These are phyloP conservation scores for Edaphochlamys debaryana DNA, from an alignment of 139 green algal genomes.

Conservation along the genomic window DNA sequence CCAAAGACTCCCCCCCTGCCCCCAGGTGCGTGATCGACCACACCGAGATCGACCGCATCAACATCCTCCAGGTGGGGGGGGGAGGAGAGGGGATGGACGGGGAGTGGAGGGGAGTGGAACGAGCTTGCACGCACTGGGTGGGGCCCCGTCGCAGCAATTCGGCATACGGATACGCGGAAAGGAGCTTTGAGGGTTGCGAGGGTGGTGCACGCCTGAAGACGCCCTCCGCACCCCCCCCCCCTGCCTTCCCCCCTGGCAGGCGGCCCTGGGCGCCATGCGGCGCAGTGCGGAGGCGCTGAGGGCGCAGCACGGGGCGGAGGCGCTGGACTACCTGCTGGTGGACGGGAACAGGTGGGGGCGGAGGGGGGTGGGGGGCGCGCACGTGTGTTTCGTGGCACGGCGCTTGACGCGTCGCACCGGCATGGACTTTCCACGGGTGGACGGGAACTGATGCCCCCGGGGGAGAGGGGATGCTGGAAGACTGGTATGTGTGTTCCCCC, in stretches of 20 bases:
- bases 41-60: slow-evolving; percentile 86
- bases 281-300: slow-evolving; percentile 59
- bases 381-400: too few relatives aligned
- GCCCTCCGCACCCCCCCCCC: background rate
- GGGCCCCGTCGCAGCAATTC: too few relatives aligned
- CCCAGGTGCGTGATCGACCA: slow-evolving; percentile 75
- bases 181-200: too few relatives aligned
- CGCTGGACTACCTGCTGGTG: slow-evolving; percentile 74
- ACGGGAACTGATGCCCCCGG: too few relatives aligned
- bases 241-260: slow-evolving; percentile 13
- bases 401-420: too few relatives aligned
- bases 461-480: too few relatives aligned
- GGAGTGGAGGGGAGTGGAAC: background rate
- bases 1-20: too few relatives aligned
- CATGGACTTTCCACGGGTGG: too few relatives aligned
- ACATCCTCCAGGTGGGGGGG: slow-evolving; percentile 81
- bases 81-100: background rate
- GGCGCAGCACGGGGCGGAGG: background rate
- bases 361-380: background rate
- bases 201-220: too few relatives aligned
- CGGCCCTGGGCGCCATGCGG: slow-evolving; percentile 80
- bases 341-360: slow-evolving; percentile 77
- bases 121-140: background rate
- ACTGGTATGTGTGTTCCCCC: too few relatives aligned
- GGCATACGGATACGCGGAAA: too few relatives aligned